A percentile compares a stretch with the other conserved stretches of the same genome.
Evolutionary conservation across 192 early-diverging fungal genomes (phyloP).

Genomic region (Backusella australiensis): DNA sequence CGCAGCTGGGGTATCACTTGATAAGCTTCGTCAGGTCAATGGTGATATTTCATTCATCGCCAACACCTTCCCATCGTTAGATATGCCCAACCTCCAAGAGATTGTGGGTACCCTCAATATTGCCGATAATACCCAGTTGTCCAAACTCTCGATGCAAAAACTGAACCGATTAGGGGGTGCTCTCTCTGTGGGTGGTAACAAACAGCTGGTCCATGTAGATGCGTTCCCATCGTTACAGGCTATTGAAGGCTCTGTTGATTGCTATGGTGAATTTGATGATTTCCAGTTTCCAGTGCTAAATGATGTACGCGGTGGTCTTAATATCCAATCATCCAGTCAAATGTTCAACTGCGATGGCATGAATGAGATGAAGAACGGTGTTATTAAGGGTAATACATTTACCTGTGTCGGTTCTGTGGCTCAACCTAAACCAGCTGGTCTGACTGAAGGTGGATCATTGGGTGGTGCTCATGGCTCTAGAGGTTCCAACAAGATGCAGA

Average conservation of each 20-base stretch:
- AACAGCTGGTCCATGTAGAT: constrained; percentile 47
- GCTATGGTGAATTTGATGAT: constrained; percentile 59
- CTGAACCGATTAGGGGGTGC: constrained; percentile 59
- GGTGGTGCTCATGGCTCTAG: not conserved
- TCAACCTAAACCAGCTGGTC: constrained; percentile 23
- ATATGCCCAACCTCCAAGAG: constrained; percentile 37
- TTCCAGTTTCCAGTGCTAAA: constrained; percentile 42
- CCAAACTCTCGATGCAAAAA: constrained; percentile 52
- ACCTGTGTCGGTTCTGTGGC: constrained; percentile 19
- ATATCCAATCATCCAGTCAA: constrained; percentile 55
- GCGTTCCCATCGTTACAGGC: constrained; percentile 55
- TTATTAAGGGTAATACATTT: constrained; percentile 31
- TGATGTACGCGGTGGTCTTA: constrained; percentile 52
- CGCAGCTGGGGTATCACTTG: constrained; percentile 41
- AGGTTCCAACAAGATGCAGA: not conserved
- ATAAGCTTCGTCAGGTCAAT: constrained; percentile 41
- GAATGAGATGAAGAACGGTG: constrained; percentile 19
- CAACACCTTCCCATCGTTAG: constrained; percentile 53
- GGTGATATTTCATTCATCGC: constrained; percentile 61
- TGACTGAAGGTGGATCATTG: not conserved
- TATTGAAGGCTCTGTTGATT: constrained; percentile 56
- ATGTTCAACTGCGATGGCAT: constrained; percentile 45
- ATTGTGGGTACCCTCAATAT: constrained; percentile 58
- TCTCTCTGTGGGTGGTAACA: constrained; percentile 63
- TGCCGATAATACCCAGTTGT: constrained; percentile 53